A percentile compares a stretch with the other conserved stretches of the same genome.
Evolutionary conservation across 805 yeast species (phyloP).

Genomic region (Barnettozyma sucrosica): DNA sequence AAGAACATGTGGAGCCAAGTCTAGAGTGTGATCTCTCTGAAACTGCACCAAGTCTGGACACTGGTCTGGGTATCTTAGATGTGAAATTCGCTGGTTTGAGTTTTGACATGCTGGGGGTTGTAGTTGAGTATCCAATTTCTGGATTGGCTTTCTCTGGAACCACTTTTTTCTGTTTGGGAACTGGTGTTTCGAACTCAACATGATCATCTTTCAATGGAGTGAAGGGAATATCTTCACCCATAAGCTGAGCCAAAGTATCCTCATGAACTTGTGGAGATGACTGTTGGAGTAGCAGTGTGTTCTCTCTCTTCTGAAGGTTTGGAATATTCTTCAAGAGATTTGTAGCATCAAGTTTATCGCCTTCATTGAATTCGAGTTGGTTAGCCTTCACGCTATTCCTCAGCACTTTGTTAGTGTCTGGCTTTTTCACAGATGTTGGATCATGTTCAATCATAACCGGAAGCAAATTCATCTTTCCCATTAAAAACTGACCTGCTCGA

Average conservation of each 20-base stretch:
- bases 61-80: constrained; percentile 23
- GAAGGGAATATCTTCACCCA: constrained; percentile 6
- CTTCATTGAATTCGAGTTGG: constrained; percentile 5
- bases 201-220: not conserved
- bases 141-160: not conserved
- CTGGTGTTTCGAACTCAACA: constrained; percentile 17
- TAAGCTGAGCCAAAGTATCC: constrained; percentile 9
- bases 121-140: not conserved
- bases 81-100: constrained; percentile 4
- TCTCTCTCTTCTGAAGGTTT: constrained; percentile 12
- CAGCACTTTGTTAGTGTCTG: constrained; percentile 13
- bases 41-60: constrained; percentile 12
- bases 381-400: constrained; percentile 14
- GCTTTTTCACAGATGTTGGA: constrained; percentile 26
- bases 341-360: constrained; percentile 5
- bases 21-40: constrained; percentile 13
- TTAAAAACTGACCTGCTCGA: constrained; percentile 33
- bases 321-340: constrained; percentile 14
- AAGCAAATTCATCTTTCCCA: constrained; percentile 36
- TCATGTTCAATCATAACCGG: constrained; percentile 33
- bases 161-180: constrained; percentile 10
- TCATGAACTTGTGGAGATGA: constrained; percentile 6
- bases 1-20: constrained; percentile 11
- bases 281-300: not conserved
- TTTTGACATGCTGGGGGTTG: not conserved